Evolutionary conservation across 23 red algal genomes (phyloP), one percentile per base, ranked within the genome.

Genomic region (Cyanidioschyzon merolae): DNA sequence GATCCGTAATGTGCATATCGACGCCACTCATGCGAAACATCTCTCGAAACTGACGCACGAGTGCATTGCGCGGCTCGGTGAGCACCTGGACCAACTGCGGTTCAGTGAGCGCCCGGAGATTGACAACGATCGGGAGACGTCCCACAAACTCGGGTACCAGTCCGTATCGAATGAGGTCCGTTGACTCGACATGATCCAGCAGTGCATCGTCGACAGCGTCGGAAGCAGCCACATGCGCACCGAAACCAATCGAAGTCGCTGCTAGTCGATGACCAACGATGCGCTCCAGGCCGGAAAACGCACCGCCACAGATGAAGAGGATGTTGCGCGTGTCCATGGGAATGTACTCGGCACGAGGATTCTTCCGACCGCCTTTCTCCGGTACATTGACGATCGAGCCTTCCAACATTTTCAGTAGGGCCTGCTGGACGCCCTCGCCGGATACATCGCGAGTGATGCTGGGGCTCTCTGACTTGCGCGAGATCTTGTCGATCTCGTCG

Each of bases 341-440:
- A 18, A 81, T 81, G 25, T 59, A 81, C 39, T 81, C 78, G 38
- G 58, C 78, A 29, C 78, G 78, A 76, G 92, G 71, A 83, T 90
- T 75, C 84, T 96, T 75, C 81, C 74, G 58, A 76, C 92, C 37
- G 32, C 87, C 92, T 41, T 89, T 85, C 74, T 96, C 92, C 24
- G 92, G 92, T 18, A 96, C 86, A 37, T 89, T 89, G 1, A 96
- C 86, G 16, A 96, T 81, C 24, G 83, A 82, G 36, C 92, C 92
- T 37, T 96, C 92, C 51, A 96, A 67, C 74, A 96, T 96, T 75
- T 96, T 96, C 37, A 96, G 79, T 58, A 96, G 68, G n/a, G 92
- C 92, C 74, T 96, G 92, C 74, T 96, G 92, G 34, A 96, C 92
- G 39, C 86, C 92, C 29, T 87, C 86, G 31, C 92, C 92, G 7